Base-by-base conservation (phyloP, 352 stramenopile species). In the Blastocystis sp. region DNA sequence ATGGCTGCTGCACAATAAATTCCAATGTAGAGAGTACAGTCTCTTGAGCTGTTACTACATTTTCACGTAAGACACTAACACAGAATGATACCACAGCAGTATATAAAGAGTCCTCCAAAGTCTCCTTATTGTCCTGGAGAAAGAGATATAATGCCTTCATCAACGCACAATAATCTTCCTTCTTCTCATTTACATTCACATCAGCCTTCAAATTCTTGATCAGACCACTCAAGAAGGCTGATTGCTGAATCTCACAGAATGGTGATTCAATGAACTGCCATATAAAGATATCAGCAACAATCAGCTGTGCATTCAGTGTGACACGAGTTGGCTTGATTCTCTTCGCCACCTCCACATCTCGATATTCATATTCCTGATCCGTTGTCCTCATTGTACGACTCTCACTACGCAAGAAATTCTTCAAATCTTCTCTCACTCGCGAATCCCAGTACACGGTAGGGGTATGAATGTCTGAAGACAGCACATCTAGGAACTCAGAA, bases 271-370 rank as follows among this genome's bases (percentile, higher is more conserved):
- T 64, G 9, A 66, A 81, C 70, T 81, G 44, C 27, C 24, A 13
- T 3, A 81, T 24, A 40, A 81, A 81, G 7, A 81, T 62, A 40
- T 81, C 70, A 33, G 70, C 70, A 5, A 81, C 70, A 6, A 81
- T 44, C 17, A 81, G 70, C 70, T 81, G 70, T 56, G 22, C 35
- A 40, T 81, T 81, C 40, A 81, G 70, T 40, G 70, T 81, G 42
- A 81, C 70, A 33, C 70, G 70, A 15, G 27, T 30, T 27, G 24
- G 19, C 53, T 64, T 60, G 48, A 81, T 81, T 17, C 70, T 40
- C 42, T 81, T 81, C 1, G 70, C 44, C 42, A 81, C 70, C 70
- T 81, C 70, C 7, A 1, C 24, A 9, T 27, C 19, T 4, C 35
- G 35, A 40, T 64, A 81, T 9, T 59, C 44, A 24, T 81, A 81